A percentile compares a stretch with the other conserved stretches of the same genome.
These are phyloP conservation scores for Andrographis paniculata DNA, from an alignment of 305 asterid species.

Conservation along the genomic window DNA sequence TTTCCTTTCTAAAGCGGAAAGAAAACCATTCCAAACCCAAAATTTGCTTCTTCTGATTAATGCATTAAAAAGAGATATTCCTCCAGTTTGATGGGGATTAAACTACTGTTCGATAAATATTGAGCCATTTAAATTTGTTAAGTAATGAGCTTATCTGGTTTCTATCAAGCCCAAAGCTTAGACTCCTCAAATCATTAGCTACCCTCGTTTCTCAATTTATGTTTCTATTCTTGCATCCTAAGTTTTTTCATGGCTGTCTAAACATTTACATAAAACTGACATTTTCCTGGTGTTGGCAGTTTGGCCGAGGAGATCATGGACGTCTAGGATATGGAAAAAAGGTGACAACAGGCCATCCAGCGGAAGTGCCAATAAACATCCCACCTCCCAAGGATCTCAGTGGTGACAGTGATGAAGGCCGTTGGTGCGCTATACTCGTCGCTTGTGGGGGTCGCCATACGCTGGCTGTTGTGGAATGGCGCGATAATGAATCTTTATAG, in stretches of 20 bases:
- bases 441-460: constrained; percentile 99
- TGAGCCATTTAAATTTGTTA: not conserved
- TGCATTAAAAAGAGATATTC: too few relatives aligned
- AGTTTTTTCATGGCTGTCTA: not conserved
- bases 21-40: too few relatives aligned
- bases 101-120: not conserved
- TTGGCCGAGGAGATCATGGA: constrained; percentile 97
- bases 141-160: not conserved
- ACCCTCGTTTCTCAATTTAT: too few relatives aligned
- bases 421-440: constrained; percentile 72
- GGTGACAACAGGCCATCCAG: constrained; percentile 87
- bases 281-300: constrained; percentile 37
- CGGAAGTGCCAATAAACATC: constrained; percentile 74
- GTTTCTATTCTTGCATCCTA: not conserved
- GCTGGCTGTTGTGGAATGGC: constrained; percentile 69
- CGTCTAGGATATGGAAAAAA: constrained; percentile 92
- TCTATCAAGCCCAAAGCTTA: too few relatives aligned
- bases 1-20: too few relatives aligned
- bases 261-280: not conserved
- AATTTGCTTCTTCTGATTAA: too few relatives aligned
- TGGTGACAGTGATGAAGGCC: constrained; percentile 29
- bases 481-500: constrained; percentile 25
- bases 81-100: not conserved
- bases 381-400: constrained; percentile 44
- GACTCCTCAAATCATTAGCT: too few relatives aligned